phyloP scores from a whole-genome alignment of 192 early-diverging fungal species.

The Podila epigama region DNA sequence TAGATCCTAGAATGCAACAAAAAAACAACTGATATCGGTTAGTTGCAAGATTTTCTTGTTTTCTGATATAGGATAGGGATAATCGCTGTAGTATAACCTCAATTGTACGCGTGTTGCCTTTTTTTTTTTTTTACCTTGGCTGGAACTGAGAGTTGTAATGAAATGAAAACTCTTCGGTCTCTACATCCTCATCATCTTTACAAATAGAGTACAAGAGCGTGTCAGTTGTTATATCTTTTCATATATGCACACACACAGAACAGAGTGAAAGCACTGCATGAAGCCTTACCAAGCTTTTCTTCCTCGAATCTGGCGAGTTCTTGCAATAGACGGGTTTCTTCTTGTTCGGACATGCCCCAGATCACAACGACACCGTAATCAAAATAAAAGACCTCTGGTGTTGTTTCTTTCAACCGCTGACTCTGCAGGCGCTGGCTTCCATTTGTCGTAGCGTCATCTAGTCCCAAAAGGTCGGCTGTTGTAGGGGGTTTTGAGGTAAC shows the following conservation, averaged over 20 bases:
- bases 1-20: conserved; percentile 73
- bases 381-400: conserved; percentile 84
- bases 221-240: too few species aligned
- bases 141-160: conserved; percentile 74
- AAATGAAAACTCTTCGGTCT: conserved; percentile 84
- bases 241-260: not conserved
- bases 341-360: conserved; percentile 91
- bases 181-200: conserved; percentile 70
- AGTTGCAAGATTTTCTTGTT: too few species aligned
- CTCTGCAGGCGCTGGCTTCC: conserved; percentile 17
- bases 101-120: too few species aligned
- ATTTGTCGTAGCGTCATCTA: conserved; percentile 30
- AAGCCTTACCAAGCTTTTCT: conserved; percentile 65
- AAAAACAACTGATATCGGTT: not conserved
- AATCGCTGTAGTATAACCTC: too few species aligned
- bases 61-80: too few species aligned
- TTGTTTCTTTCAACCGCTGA: conserved; percentile 20
- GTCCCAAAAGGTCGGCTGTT: conserved; percentile 47
- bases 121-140: conserved; percentile 51
- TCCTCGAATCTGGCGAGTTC: conserved; percentile 79
- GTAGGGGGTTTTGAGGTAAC: conserved; percentile 52
- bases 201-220: not conserved
- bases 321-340: conserved; percentile 78
- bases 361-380: conserved; percentile 96
- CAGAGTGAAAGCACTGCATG: not conserved